Evolutionary conservation across 2,329 filamentous ascomycete species (phyloP).

Genomic region (Xylogone sp.): DNA sequence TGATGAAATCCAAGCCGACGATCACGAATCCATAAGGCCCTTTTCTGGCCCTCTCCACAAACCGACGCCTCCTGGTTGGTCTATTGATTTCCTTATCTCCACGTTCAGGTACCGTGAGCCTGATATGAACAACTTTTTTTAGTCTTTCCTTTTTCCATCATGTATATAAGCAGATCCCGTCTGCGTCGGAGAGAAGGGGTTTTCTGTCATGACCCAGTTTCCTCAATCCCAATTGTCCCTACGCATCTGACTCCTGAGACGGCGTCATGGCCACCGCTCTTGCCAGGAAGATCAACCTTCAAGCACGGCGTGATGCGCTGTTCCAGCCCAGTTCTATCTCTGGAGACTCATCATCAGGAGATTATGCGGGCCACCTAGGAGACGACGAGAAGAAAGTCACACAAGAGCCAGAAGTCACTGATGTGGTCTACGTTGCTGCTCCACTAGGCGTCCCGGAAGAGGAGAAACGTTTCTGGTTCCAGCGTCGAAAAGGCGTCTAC

Average conservation of each 20-base stretch:
- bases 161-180: neutral
- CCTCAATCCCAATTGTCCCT: neutral
- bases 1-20: slow-evolving; percentile 8
- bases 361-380: slow-evolving; percentile 3
- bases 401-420: neutral
- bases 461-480: slow-evolving; percentile 20
- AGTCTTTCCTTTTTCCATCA: neutral
- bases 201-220: neutral
- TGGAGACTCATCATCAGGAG: slow-evolving; percentile 1
- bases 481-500: slow-evolving; percentile 13
- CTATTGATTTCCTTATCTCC: neutral
- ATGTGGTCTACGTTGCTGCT: neutral
- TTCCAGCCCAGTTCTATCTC: neutral
- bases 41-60: neutral
- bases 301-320: neutral
- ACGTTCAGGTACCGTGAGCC: neutral
- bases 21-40: slow-evolving; percentile 4
- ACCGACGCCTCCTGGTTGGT: neutral
- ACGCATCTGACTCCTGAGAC: neutral
- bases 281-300: slow-evolving; percentile 4
- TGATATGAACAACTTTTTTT: neutral
- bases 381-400: slow-evolving; percentile 1
- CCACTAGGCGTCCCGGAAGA: slow-evolving; percentile 13
- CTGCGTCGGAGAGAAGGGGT: neutral
- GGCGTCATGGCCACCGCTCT: slow-evolving; percentile 7